These are phyloP conservation scores for Glycine latifolia DNA, from an alignment of 306 rosid species.

Conservation along the genomic window DNA sequence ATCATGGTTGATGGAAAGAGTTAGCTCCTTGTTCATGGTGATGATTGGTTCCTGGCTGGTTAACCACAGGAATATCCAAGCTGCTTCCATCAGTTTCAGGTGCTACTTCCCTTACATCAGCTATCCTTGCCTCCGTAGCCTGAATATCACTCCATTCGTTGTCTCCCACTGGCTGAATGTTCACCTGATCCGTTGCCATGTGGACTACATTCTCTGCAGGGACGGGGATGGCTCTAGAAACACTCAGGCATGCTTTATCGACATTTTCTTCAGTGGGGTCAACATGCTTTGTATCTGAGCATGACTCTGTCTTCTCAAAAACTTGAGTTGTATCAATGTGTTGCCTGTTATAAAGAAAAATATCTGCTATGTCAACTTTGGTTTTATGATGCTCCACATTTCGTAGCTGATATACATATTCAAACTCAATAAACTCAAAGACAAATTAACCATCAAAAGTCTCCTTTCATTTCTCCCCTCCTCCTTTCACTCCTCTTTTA, in stretches of 20 bases:
- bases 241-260: constrained; percentile 96
- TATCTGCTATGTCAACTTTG: constrained; percentile 38
- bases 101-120: constrained; percentile 91
- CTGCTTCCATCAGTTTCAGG: constrained; percentile 81
- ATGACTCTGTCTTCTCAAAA: constrained; percentile 84
- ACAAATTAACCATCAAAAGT: constrained; percentile 4
- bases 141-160: constrained; percentile 95
- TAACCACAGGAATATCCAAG: constrained; percentile 90
- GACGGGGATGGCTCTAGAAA: constrained; percentile 68
- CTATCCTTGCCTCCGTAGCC: constrained; percentile 89
- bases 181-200: constrained; percentile 72
- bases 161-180: constrained; percentile 70
- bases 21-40: constrained; percentile 77
- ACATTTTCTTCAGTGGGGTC: constrained; percentile 87
- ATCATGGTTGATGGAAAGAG: constrained; percentile 74
- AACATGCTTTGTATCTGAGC: constrained; percentile 90
- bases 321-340: constrained; percentile 82
- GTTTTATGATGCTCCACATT: constrained; percentile 26
- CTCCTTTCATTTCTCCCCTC: constrained; percentile 16
- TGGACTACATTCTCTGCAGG: constrained; percentile 84
- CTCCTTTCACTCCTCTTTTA: no score
- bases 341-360: constrained; percentile 63
- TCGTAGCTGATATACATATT: constrained; percentile 17
- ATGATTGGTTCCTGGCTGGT: constrained; percentile 67
- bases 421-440: background rate